Conservation (phyloP, 2,329 filamentous ascomycete genomes). For the Nemania diffusa region DNA sequence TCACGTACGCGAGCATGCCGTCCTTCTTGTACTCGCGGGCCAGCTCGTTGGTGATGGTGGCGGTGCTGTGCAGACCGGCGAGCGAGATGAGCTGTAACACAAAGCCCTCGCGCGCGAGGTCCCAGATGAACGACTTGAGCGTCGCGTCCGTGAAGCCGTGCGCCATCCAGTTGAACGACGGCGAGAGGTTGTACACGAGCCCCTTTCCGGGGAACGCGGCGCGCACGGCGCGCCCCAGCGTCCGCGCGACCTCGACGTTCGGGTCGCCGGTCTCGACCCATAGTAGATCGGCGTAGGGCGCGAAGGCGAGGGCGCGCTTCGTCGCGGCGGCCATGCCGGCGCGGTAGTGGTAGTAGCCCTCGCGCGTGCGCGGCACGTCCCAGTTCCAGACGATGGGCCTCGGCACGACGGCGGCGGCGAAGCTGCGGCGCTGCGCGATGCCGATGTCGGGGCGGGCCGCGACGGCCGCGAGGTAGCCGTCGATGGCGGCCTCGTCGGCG, state of each 20-base stretch:
- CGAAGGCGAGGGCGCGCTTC: slow-evolving; percentile 92
- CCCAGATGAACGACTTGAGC: slow-evolving; percentile 94
- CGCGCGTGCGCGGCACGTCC: slow-evolving; percentile 90
- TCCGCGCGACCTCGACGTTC: slow-evolving; percentile 77
- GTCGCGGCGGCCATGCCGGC: slow-evolving; percentile 87
- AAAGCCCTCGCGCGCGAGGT: slow-evolving; percentile 88
- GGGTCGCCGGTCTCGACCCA: slow-evolving; percentile 98
- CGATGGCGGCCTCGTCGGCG: slow-evolving; percentile 70
- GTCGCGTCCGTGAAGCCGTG: slow-evolving; percentile 88
- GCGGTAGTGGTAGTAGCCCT: slow-evolving; percentile 92
- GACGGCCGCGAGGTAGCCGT: slow-evolving; percentile 73
- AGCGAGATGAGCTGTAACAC: slow-evolving; percentile 74
- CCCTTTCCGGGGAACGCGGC: slow-evolving; percentile 79
- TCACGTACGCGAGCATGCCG: slow-evolving; percentile 98
- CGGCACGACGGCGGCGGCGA: slow-evolving; percentile 75
- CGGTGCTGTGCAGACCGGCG: slow-evolving; percentile 73
- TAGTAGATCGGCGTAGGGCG: slow-evolving; percentile 90
- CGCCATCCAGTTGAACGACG: slow-evolving; percentile 98
- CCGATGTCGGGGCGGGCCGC: slow-evolving; percentile 76
- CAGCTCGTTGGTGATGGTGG: slow-evolving; percentile 76
- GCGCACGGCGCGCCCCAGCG: slow-evolving; percentile 81
- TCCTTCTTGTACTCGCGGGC: slow-evolving; percentile 85
- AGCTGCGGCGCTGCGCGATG: slow-evolving; percentile 77
- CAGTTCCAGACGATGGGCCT: slow-evolving; percentile 83
- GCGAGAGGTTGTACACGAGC: slow-evolving; percentile 94